These are phyloP conservation scores for Aristolochia contorta DNA, from an alignment of 164 flowering plant species.

Conservation along the genomic window DNA sequence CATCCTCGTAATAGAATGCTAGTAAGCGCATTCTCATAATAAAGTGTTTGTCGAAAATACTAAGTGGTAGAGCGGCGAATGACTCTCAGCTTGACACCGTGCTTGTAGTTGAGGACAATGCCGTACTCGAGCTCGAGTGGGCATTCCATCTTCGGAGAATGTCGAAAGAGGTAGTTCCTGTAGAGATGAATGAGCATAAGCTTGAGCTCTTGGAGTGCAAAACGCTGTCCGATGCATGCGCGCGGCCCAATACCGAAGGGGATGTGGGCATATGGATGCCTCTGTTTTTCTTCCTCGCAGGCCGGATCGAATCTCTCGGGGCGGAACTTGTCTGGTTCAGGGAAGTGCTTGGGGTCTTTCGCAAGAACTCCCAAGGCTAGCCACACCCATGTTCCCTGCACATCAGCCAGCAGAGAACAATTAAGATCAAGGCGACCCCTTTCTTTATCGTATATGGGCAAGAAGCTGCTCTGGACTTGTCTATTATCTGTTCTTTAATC, in stretches of 20 bases:
- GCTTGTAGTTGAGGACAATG: constrained; percentile 74
- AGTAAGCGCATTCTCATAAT: too few species aligned
- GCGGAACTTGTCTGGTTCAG: constrained; percentile 77
- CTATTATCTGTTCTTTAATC: background rate
- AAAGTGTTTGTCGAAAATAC: too few species aligned
- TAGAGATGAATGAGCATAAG: constrained; percentile 75
- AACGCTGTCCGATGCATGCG: constrained; percentile 78
- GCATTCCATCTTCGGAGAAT: constrained; percentile 70
- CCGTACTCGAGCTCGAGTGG: constrained; percentile 75
- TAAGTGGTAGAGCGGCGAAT: constrained; percentile 19
- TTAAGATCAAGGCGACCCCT: too few species aligned
- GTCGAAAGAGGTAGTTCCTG: constrained; percentile 53
- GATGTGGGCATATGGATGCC: constrained; percentile 92
- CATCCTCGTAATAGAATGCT: too few species aligned
- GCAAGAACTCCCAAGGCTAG: constrained; percentile 83
- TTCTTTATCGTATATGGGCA: too few species aligned
- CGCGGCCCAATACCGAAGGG: constrained; percentile 94
- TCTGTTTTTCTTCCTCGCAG: constrained; percentile 60
- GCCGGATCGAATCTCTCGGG: constrained; percentile 87
- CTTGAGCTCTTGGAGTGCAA: constrained; percentile 72
- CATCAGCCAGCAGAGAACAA: background rate
- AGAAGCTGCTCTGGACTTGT: too few species aligned
- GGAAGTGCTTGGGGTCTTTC: constrained; percentile 80
- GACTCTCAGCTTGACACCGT: constrained; percentile 74
- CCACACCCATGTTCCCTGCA: constrained; percentile 98